phyloP scores from a whole-genome alignment of 2,329 filamentous ascomycete species.

The Biscogniauxia marginata region DNA sequence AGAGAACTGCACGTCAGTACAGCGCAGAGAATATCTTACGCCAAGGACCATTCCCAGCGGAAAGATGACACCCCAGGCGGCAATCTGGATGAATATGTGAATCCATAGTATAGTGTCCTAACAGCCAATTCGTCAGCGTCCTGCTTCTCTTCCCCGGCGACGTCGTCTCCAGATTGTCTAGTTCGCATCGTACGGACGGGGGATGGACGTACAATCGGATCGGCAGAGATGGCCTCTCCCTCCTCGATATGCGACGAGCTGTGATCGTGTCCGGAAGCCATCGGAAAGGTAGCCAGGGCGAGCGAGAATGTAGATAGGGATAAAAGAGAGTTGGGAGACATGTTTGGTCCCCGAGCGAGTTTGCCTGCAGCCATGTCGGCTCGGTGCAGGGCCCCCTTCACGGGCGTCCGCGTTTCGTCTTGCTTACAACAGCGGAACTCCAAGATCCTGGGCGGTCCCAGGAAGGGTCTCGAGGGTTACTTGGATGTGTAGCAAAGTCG shows the following conservation, averaged over 20 bases:
- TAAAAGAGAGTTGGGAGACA: slow-evolving; percentile 13
- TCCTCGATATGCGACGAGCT: slow-evolving; percentile 60
- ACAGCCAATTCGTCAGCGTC: slow-evolving; percentile 33
- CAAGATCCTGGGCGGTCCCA: slow-evolving; percentile 3
- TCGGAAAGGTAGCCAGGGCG: slow-evolving; percentile 23
- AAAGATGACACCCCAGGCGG: slow-evolving; percentile 89
- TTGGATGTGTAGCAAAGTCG: not conserved
- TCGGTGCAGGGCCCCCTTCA: slow-evolving; percentile 2
- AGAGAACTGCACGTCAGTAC: slow-evolving; percentile 8
- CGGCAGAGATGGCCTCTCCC: slow-evolving; percentile 66
- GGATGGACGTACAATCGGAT: slow-evolving; percentile 63
- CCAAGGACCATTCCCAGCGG: slow-evolving; percentile 94
- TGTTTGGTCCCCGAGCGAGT: slow-evolving; percentile 8
- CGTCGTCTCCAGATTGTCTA: not conserved
- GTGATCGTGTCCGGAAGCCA: slow-evolving; percentile 46
- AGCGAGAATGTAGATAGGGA: slow-evolving; percentile 20
- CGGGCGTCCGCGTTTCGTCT: not conserved
- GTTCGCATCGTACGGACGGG: slow-evolving; percentile 7
- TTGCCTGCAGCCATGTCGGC: slow-evolving; percentile 17
- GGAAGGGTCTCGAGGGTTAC: too few relatives aligned
- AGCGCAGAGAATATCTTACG: slow-evolving; percentile 48
- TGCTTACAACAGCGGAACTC: not conserved
- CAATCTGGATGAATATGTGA: slow-evolving; percentile 84
- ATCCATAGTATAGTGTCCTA: slow-evolving; percentile 85
- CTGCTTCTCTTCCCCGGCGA: slow-evolving; percentile 9